These are phyloP conservation scores for Nelumbo lutea DNA, from an alignment of 164 flowering plant genomes.

Conservation along the genomic window DNA sequence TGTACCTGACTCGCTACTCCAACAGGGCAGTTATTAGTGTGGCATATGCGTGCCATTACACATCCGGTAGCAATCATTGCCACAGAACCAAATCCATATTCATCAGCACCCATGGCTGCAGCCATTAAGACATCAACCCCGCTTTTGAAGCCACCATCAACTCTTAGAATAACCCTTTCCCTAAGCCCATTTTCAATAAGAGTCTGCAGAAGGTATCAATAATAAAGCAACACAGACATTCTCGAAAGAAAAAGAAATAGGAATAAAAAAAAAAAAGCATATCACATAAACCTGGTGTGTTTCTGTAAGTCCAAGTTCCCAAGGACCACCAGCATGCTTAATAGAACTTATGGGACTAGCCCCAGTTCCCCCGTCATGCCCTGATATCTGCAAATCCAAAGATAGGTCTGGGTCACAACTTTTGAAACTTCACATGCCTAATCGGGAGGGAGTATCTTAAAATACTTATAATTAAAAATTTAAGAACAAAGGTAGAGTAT, in stretches of 20 bases:
- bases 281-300: constrained; percentile 73
- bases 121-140: constrained; percentile 98
- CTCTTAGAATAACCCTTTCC: constrained; percentile 90
- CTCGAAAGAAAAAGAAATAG: not conserved
- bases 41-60: constrained; percentile 99
- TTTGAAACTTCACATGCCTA: too few species aligned
- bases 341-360: constrained; percentile 96
- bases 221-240: constrained; percentile 6
- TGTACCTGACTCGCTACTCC: constrained; percentile 99
- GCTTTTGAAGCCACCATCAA: constrained; percentile 97
- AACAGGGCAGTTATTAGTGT: constrained; percentile 98
- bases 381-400: constrained; percentile 73
- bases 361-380: constrained; percentile 99
- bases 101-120: constrained; percentile 99
- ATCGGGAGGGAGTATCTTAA: too few species aligned
- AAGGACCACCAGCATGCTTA: constrained; percentile 99
- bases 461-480: too few species aligned
- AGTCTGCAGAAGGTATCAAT: constrained; percentile 47
- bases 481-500: too few species aligned
- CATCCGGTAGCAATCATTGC: constrained; percentile 99
- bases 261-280: constrained; percentile 2
- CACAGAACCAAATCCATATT: constrained; percentile 97
- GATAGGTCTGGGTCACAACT: not conserved
- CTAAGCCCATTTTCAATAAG: constrained; percentile 92
- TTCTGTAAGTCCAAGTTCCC: constrained; percentile 99